These are phyloP conservation scores for Xylariaceae sp. DNA, from an alignment of 2,329 filamentous ascomycete species.

Conservation along the genomic window DNA sequence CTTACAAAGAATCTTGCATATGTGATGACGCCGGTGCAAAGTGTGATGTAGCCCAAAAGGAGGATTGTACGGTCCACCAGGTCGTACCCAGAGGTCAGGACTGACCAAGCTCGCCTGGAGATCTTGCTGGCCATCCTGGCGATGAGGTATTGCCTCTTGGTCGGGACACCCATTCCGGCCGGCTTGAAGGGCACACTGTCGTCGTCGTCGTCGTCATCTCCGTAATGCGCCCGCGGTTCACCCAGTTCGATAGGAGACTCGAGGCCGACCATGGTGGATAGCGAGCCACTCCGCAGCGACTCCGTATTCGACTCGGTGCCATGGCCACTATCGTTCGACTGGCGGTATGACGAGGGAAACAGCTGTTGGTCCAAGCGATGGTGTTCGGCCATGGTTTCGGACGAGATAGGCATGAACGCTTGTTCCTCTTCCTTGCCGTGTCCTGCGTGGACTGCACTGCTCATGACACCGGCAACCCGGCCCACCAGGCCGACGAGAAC, in stretches of 20 bases:
- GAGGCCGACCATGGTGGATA: slow-evolving; percentile 51
- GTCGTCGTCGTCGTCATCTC: slow-evolving; percentile 35
- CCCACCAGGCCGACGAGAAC: slow-evolving; percentile 62
- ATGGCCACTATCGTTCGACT: slow-evolving; percentile 68
- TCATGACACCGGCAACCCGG: slow-evolving; percentile 46
- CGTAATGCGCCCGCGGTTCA: slow-evolving; percentile 42
- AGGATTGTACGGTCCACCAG: slow-evolving; percentile 72
- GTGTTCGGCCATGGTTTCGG: slow-evolving; percentile 48
- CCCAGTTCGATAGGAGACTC: slow-evolving; percentile 36
- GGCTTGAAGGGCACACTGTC: slow-evolving; percentile 35
- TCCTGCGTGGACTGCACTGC: slow-evolving; percentile 10
- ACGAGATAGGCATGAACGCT: slow-evolving; percentile 58
- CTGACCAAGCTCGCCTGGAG: slow-evolving; percentile 50
- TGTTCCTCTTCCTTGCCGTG: slow-evolving; percentile 41
- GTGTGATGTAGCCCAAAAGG: slow-evolving; percentile 67
- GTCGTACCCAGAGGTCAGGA: slow-evolving; percentile 57
- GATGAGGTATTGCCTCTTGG: slow-evolving; percentile 47
- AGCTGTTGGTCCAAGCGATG: slow-evolving; percentile 37
- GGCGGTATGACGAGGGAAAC: slow-evolving; percentile 41
- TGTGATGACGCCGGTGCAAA: slow-evolving; percentile 68
- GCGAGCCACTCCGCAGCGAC: slow-evolving; percentile 59
- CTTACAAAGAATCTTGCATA: slow-evolving; percentile 82
- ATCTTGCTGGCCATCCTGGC: slow-evolving; percentile 50
- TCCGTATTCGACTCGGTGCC: slow-evolving; percentile 66
- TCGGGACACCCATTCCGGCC: slow-evolving; percentile 40